These are phyloP conservation scores for Globisporangium yorkense DNA, from an alignment of 352 stramenopile genomes.

Conservation along the genomic window DNA sequence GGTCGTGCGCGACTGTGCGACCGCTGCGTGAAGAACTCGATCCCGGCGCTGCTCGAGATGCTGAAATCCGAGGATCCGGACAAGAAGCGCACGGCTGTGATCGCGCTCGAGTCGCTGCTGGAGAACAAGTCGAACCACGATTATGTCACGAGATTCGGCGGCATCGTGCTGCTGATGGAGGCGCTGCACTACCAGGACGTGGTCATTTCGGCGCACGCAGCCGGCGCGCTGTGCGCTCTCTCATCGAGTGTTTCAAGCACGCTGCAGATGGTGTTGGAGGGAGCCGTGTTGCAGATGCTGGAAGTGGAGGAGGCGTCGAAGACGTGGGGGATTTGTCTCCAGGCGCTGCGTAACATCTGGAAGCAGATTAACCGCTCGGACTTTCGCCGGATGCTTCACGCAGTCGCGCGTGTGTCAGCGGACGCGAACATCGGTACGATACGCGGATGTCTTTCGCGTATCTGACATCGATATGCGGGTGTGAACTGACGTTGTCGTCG, in stretches of 20 bases:
- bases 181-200: constrained; percentile 67
- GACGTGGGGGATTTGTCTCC: constrained; percentile 76
- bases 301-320: constrained; percentile 73
- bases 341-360: constrained; percentile 84
- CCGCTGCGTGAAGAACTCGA: constrained; percentile 75
- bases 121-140: constrained; percentile 83
- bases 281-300: constrained; percentile 85
- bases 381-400: constrained; percentile 83
- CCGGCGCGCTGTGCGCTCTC: constrained; percentile 71
- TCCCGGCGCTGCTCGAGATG: constrained; percentile 61
- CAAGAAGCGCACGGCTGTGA: constrained; percentile 62
- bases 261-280: constrained; percentile 85
- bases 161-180: constrained; percentile 62
- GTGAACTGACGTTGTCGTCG: background rate
- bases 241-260: constrained; percentile 71
- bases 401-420: constrained; percentile 70
- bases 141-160: constrained; percentile 71
- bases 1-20: constrained; percentile 79
- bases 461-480: background rate
- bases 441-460: background rate
- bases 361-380: constrained; percentile 84
- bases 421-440: constrained; percentile 51
- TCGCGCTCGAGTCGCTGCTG: constrained; percentile 80
- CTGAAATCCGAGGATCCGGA: constrained; percentile 42
- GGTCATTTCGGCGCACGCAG: constrained; percentile 61